Conservation (phyloP, 2,329 filamentous ascomycete genomes). For the Aspergillus costaricaensis region DNA sequence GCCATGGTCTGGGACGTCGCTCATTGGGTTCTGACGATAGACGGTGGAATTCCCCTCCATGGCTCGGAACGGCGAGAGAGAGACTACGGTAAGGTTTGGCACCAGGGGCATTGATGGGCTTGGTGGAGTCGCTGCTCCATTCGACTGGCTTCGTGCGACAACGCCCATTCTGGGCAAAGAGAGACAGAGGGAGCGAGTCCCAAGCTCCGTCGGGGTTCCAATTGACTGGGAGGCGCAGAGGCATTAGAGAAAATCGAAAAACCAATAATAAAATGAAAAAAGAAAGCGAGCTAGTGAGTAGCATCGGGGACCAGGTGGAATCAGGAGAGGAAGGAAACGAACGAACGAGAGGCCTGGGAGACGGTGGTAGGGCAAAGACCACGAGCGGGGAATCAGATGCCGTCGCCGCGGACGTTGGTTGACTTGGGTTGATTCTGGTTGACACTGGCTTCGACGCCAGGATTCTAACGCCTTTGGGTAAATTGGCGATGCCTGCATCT, state of each 20-base stretch:
- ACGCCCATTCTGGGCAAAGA: conserved; percentile 4
- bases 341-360: neutral
- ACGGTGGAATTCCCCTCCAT: too few relatives aligned
- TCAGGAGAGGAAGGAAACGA: neutral
- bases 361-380: neutral
- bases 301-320: neutral
- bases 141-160: conserved; percentile 5
- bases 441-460: too few relatives aligned
- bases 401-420: neutral
- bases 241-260: too few relatives aligned
- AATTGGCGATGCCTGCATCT: neutral
- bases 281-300: neutral
- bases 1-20: conserved; percentile 8
- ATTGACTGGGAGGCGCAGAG: conserved; percentile 5
- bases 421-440: too few relatives aligned
- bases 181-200: conserved; percentile 7
- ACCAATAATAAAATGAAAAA: too few relatives aligned
- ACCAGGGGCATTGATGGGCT: conserved; percentile 15
- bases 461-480: neutral
- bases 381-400: conserved; percentile 1
- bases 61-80: conserved; percentile 2
- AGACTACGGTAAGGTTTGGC: conserved; percentile 15
- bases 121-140: conserved; percentile 13
- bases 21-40: conserved; percentile 18
- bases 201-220: conserved; percentile 12